Evolutionary conservation across 2,329 filamentous ascomycete species (phyloP), one percentile per base, ranked within the genome.

Genomic region (Monilinia laxa): DNA sequence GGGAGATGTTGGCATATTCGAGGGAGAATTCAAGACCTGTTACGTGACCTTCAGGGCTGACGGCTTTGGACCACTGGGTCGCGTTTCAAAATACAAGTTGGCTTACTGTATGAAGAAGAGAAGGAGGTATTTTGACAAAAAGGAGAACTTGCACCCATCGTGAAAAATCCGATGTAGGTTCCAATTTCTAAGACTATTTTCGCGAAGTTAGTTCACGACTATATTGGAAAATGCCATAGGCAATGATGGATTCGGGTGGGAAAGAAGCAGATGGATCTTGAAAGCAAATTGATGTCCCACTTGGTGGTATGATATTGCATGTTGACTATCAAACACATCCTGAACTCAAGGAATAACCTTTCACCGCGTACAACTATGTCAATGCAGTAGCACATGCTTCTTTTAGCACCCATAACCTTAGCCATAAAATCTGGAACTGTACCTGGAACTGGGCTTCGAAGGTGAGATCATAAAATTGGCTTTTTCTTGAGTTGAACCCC

Each of bases 21-120:
- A 76, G 69, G 31, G 75, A 75, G 66, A 79, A 81, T 74, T 85
- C 83, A 12, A 85, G 78, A 16, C 79, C 77, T 2, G 79, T 74
- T 38, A 76, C 73, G 42, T 73, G 72, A 18, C 73, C 74, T 28
- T 68, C 58, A 18, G 69, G 64, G 9, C 74, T 72, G 20, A 73
- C 73, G 12, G 73, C 72, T 25, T 73, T 58, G 3, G 70, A 66
- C 71, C 71, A 75, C 9, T 62, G 11, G 16, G 23, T 18, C 12
- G 35, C 18, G 49, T 11, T 28, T 54, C 28, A 62, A 25, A 16
- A 52, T 62, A 31, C 3, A 3, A 35, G 5, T 9, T 18, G 31
- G 16, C 10, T 23, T 12, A 10, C 14, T 9, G 31, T 35, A 35
- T 35, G 7, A 35, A 9, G 5, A 35, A 35, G 31, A 35, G 4